Conservation (phyloP, 192 early-diverging fungal genomes). For the Entrophospora sp. region DNA sequence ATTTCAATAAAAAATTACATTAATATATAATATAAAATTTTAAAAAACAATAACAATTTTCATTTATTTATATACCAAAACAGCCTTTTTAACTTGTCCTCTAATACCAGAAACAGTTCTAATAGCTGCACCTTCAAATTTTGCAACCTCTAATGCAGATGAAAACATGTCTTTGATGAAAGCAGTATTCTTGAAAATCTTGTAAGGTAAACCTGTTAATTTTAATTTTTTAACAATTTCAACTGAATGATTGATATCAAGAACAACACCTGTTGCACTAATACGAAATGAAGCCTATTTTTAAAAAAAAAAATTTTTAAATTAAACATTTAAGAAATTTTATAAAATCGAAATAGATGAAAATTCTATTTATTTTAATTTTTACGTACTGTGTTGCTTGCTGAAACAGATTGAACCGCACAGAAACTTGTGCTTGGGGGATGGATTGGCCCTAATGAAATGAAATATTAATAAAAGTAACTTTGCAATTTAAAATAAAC, state of each 20-base stretch:
- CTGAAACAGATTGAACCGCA: slow-evolving; percentile 69
- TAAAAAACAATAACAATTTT: not conserved
- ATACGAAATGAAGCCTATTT: slow-evolving; percentile 70
- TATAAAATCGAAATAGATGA: not conserved
- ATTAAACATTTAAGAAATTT: not conserved
- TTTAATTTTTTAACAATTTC: slow-evolving; percentile 99
- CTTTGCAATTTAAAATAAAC: too few species aligned
- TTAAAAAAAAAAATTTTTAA: not conserved
- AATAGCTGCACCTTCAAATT: slow-evolving; percentile 94
- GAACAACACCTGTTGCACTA: slow-evolving; percentile 88
- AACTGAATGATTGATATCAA: slow-evolving; percentile 86
- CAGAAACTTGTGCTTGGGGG: slow-evolving; percentile 97
- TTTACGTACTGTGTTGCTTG: slow-evolving; percentile 37
- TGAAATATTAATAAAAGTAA: too few species aligned
- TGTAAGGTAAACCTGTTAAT: slow-evolving; percentile 87
- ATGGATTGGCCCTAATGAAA: slow-evolving; percentile 66
- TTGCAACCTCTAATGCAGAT: slow-evolving; percentile 90
- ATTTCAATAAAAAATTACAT: not conserved
- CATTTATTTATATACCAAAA: slow-evolving; percentile 43
- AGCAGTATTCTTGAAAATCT: slow-evolving; percentile 96
- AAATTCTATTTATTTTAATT: slow-evolving; percentile 2
- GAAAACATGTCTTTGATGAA: slow-evolving; percentile 99
- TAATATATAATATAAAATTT: not conserved
- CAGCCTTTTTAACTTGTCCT: slow-evolving; percentile 93
- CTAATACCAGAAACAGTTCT: slow-evolving; percentile 95